Evolutionary conservation across 345 rosid genomes (phyloP), one percentile per base, ranked within the genome.

Genomic region (Eucalyptus erythrocorys): DNA sequence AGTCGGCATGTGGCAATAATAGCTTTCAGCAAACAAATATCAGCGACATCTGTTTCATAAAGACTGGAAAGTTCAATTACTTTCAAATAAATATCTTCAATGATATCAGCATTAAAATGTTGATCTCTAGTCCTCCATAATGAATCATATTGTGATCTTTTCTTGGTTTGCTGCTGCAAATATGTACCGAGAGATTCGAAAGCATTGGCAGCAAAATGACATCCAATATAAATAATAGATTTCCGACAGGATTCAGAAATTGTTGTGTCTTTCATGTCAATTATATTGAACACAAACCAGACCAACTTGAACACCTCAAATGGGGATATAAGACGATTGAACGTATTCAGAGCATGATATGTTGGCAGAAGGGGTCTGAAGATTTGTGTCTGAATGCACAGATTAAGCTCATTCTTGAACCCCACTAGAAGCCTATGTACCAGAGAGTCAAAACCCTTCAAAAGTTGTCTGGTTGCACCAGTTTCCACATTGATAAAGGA

Each of bases 1-100:
- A 91, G 92, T 88, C 90, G 89, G 91, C 91, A 90, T 55, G 93
- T 90, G 53, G 94, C 94, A 88, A 87, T 87, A 82, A 91, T 89
- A 90, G 93, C 96, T 91, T 93, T 95, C 87, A 96, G 95, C 94
- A 98, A 91, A 92, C 96, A 96, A 32, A 30, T 13, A 92, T 95
- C 94, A 87, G 94, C 96, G 88, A 90, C 91, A 89, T 91, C 92
- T 90, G 91, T 76, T 81, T 94, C 89, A 84, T 91, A 91, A 50
- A 91, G 91, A 86, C 90, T 88, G 64, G 98, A 94, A 89, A 93
- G 93, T 87, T 90, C 92, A 92, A 97, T 94, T 71, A 93, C 92
- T 90, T 88, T 64, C 61, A 91, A 61, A 92, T 95, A 98, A 85
- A 95, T 92, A 88, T 93, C 95, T 93, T 95, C 97, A 86, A 96